Evolutionary conservation across 805 yeast genomes (phyloP).

Genomic region (Tetrapisispora fleetii): DNA sequence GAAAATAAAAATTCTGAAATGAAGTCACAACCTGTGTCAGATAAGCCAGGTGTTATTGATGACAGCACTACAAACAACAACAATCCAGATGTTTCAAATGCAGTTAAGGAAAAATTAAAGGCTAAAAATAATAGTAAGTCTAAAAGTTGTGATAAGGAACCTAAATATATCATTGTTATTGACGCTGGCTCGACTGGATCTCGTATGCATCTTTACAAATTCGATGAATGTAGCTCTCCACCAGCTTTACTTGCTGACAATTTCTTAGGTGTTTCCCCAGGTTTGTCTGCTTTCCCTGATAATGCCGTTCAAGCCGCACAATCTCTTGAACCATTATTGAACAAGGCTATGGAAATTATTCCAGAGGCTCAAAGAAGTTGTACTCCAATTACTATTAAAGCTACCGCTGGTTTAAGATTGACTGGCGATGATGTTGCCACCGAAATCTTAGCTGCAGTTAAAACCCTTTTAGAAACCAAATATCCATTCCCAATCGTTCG

Average conservation of each 20-base stretch:
- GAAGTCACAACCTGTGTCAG: constrained; percentile 13
- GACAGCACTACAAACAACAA: constrained; percentile 13
- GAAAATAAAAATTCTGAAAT: constrained; percentile 1
- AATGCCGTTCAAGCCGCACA: constrained; percentile 79
- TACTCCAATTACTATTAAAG: constrained; percentile 93
- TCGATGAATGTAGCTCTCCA: constrained; percentile 76
- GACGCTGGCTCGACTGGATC: constrained; percentile 99
- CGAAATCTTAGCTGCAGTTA: constrained; percentile 67
- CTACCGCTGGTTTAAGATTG: constrained; percentile 91
- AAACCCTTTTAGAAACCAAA: constrained; percentile 60
- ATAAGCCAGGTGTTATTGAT: constrained; percentile 19
- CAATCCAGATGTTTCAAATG: constrained; percentile 20
- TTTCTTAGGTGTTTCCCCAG: constrained; percentile 86
- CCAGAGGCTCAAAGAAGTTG: constrained; percentile 68
- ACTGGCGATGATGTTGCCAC: constrained; percentile 67
- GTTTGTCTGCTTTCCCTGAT: constrained; percentile 74
- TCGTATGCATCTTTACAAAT: constrained; percentile 87
- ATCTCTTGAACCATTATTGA: constrained; percentile 76
- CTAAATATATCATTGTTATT: constrained; percentile 80
- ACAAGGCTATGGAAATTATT: constrained; percentile 63
- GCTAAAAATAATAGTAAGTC: neutral
- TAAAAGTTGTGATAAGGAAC: constrained; percentile 31
- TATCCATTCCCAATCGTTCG: constrained; percentile 90
- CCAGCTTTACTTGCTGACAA: constrained; percentile 73
- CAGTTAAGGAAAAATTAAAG: constrained; percentile 12